These are phyloP conservation scores for Backusella circina DNA, from an alignment of 192 early-diverging fungal genomes.

Conservation along the genomic window DNA sequence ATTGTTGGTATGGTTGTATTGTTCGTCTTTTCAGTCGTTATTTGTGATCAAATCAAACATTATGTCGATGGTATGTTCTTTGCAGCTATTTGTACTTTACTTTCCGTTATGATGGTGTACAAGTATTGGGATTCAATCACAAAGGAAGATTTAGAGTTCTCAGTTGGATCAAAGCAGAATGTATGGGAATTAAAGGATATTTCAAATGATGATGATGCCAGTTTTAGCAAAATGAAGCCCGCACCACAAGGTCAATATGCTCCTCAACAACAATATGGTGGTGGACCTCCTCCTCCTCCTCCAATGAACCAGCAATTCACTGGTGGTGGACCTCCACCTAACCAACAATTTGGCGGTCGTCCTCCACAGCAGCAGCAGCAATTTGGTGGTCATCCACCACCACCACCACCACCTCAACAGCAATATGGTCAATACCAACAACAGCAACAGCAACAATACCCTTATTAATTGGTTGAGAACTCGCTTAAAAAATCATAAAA, in stretches of 20 bases:
- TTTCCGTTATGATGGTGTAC: conserved; percentile 94
- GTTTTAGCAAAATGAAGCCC: neutral
- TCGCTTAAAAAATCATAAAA: neutral
- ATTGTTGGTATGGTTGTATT: conserved; percentile 67
- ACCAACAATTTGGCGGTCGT: neutral
- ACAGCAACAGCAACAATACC: neutral
- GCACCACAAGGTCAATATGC: neutral
- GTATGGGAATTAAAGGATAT: conserved; percentile 82
- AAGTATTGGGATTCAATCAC: conserved; percentile 94
- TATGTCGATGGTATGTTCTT: conserved; percentile 93
- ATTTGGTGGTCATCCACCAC: neutral
- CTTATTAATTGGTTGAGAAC: neutral
- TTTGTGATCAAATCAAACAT: conserved; percentile 79
- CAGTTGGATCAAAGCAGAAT: conserved; percentile 77
- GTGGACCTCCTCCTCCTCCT: conserved; percentile 1
- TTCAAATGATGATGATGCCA: conserved; percentile 17
- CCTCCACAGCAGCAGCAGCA: neutral
- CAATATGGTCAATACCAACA: neutral
- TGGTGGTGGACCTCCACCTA: neutral
- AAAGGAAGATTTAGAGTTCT: conserved; percentile 89
- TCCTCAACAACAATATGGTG: conserved; percentile 7
- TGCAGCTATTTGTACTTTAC: conserved; percentile 69
- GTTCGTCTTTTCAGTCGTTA: conserved; percentile 62
- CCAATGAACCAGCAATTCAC: neutral
- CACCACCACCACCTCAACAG: neutral